Evolutionary conservation across 495 filamentous ascomycete genomes (phyloP), one percentile per base, ranked within the genome.

Genomic region (Glonium stellatum): DNA sequence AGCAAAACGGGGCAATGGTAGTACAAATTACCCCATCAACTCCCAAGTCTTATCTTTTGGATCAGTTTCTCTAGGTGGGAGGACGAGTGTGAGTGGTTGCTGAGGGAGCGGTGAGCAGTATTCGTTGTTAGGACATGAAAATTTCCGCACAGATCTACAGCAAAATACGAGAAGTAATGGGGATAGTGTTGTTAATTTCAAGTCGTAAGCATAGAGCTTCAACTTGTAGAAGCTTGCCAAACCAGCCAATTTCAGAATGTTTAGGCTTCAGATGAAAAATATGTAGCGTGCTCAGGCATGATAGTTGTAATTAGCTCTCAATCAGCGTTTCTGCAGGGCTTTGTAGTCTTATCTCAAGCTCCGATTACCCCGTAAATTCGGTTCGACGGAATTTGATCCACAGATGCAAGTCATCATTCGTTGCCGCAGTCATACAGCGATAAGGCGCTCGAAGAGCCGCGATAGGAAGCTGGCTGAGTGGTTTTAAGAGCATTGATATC

Each of bases 401-500:
- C 55, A 39, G 54, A 55, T 63, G 64, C 64, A 67, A 57, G 64
- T 67, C 56, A 63, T 63, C 27, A 37, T 55, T 53, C 55, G 18
- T 19, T 36, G 41, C 54, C 35, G 39, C 12, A 13, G 12, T 44
- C 39, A 15, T 15, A 1, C 47, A 6, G 47, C 19, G 60, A 63
- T 67, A 67, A 67, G 64, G 56, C 60, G 57, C 31, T 54, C 10
- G 5, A 23, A 27, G 53, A 46, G 60, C 56, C 54, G 36, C 53
- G 64, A 67, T 67, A 67, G 64, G 64, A 67, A 67, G 64, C 56
- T 63, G 31, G 12, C 50, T 19, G 39, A 36, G 25, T 37, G 41
- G 23, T 41, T 35, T 39, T 39, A 49, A 56, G 57, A 60, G 50
- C 51, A 36, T 47, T 59, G 56, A 60, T 60, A 57, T 63, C 37